Evolutionary conservation across 495 filamentous ascomycete species (phyloP).

Genomic region (Halenospora varia): DNA sequence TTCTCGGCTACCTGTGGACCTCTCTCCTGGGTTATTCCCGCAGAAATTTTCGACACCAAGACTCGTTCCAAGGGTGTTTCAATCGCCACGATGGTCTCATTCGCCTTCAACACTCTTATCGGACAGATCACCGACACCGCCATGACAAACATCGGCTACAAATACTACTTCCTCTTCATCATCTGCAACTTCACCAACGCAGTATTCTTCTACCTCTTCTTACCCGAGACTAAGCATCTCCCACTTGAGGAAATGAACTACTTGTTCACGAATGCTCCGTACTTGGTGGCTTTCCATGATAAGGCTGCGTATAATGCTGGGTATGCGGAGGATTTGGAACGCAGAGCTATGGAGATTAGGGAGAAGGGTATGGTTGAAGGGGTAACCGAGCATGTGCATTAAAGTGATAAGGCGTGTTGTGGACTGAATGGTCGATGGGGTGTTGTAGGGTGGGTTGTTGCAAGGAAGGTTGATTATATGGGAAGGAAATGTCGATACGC

Average conservation of each 20-base stretch:
- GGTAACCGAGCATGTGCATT: not conserved
- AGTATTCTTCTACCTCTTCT: constrained; percentile 37
- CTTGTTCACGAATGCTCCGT: constrained; percentile 64
- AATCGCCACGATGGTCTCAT: constrained; percentile 47
- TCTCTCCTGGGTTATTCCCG: constrained; percentile 44
- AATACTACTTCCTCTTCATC: constrained; percentile 50
- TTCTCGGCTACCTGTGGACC: constrained; percentile 51
- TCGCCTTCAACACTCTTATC: constrained; percentile 53
- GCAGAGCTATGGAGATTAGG: constrained; percentile 37
- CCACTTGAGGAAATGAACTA: constrained; percentile 27
- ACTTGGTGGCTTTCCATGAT: constrained; percentile 49
- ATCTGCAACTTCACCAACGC: constrained; percentile 47
- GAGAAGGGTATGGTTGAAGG: constrained; percentile 27
- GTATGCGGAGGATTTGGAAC: constrained; percentile 37
- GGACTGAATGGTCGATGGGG: too few species aligned
- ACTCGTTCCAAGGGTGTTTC: constrained; percentile 44
- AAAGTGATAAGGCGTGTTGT: too few species aligned
- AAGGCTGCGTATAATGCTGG: constrained; percentile 33
- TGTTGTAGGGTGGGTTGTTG: too few species aligned
- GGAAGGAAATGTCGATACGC: too few species aligned
- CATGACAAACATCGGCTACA: constrained; percentile 46
- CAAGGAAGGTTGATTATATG: too few species aligned
- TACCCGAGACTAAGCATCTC: constrained; percentile 36
- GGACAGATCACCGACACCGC: constrained; percentile 49
- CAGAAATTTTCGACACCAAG: constrained; percentile 48